phyloP scores from a whole-genome alignment of 495 filamentous ascomycete species.

The Aspergillus funiculosus region DNA sequence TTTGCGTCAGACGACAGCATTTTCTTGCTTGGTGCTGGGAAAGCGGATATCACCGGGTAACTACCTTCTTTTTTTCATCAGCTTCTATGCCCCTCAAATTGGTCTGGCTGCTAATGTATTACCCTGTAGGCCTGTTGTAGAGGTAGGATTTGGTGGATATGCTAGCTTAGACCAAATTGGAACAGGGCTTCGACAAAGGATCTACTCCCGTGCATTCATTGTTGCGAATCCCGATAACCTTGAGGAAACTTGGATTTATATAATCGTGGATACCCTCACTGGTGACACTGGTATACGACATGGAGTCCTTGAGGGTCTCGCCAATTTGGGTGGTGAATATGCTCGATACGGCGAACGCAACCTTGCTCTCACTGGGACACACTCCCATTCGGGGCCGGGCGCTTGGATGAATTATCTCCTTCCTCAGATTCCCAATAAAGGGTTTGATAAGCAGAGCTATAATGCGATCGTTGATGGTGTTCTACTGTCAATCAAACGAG shows the following conservation, averaged over 20 bases:
- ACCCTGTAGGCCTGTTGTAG: slow-evolving; percentile 67
- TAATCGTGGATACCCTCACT: slow-evolving; percentile 81
- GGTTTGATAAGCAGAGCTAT: slow-evolving; percentile 86
- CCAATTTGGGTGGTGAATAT: slow-evolving; percentile 61
- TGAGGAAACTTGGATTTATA: slow-evolving; percentile 73
- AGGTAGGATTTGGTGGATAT: slow-evolving; percentile 90
- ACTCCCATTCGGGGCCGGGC: slow-evolving; percentile 87
- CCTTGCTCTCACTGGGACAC: slow-evolving; percentile 85
- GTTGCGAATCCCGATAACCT: slow-evolving; percentile 62
- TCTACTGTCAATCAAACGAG: slow-evolving; percentile 70
- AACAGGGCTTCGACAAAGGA: slow-evolving; percentile 78
- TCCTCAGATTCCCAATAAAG: slow-evolving; percentile 85
- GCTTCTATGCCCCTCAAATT: neutral
- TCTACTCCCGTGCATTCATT: slow-evolving; percentile 90
- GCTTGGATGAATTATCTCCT: slow-evolving; percentile 96
- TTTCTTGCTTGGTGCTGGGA: slow-evolving; percentile 86
- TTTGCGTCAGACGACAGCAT: slow-evolving; percentile 34
- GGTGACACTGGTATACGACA: slow-evolving; percentile 88
- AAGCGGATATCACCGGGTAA: slow-evolving; percentile 91
- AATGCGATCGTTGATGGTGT: slow-evolving; percentile 86
- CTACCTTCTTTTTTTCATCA: slow-evolving; percentile 2
- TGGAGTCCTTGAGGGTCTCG: slow-evolving; percentile 71
- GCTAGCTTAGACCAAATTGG: slow-evolving; percentile 82
- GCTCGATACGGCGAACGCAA: slow-evolving; percentile 74
- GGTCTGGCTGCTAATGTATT: neutral